Evolutionary conservation across 2,329 filamentous ascomycete genomes (phyloP), one percentile per base, ranked within the genome.

Genomic region (Stachybotrys chlorohalonatus): DNA sequence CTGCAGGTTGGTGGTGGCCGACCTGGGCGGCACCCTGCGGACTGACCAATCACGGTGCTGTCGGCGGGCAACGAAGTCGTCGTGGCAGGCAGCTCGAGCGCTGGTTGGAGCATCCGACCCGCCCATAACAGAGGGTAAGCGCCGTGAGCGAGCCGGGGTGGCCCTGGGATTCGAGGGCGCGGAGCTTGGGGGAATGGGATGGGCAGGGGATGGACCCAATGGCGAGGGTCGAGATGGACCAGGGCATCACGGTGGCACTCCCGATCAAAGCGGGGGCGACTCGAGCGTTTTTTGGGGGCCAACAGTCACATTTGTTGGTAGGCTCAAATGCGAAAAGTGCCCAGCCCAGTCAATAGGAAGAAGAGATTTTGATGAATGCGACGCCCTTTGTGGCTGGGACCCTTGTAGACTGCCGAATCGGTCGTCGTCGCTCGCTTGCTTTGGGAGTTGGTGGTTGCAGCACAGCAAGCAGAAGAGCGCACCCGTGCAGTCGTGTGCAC

Each of bases 71-170:
- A 54, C 49, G 47, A 46, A 45, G 48, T 53, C 46, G 53, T 32
- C 17, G 42, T 55, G 49, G 56, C 51, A 42, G 53, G 32, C 11
- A 46, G 47, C 36, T 56, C 55, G 55, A 15, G 13, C 53, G 47
- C 55, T 64, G 62, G 60, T 62, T 63, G 63, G 60, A 53, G 57
- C 51, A 54, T 13, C 13, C 36, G 36, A 42, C 9, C 3, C 4
- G 13, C 45, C 46, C 52, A 16, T 30, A 47, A 50, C 46, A 48
- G 52, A 47, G 16, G 49, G 54, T 64, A 64, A 64, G 63, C 63
- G 63, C 63, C 63, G 59, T 56, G 63, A 54, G 63, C 58, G 62
- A 55, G 49, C 58, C 58, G 31, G 6, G 51, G 53, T 53, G 17
- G 53, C 60, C 8, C 9, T 24, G 24, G 24, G 24, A 24, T 24